Conservation (phyloP, 208 protist genomes). For the Leishmania amazonensis region DNA sequence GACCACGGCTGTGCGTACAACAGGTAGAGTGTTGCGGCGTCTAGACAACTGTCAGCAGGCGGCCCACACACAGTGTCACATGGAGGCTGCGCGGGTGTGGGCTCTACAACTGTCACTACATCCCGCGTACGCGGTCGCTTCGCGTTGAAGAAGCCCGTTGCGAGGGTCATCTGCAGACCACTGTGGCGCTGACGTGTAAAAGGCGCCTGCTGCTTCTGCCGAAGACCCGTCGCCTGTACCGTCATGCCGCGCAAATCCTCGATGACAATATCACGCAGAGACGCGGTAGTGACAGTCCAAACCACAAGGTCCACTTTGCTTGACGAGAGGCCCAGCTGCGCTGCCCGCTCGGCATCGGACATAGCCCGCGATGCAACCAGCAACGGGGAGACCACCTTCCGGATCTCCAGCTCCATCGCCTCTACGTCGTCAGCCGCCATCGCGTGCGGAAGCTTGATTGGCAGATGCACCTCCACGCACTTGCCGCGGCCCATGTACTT, state of each 20-base stretch:
- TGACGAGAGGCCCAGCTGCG: conserved; percentile 43
- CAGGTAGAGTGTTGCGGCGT: conserved; percentile 1
- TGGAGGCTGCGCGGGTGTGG: conserved; percentile 11
- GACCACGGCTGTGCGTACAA: conserved; percentile 11
- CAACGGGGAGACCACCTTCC: conserved; percentile 44
- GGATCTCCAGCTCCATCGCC: conserved; percentile 49
- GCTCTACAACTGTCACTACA: conserved; percentile 18
- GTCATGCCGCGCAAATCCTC: conserved; percentile 83
- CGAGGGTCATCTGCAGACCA: conserved; percentile 59
- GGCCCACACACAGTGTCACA: neutral
- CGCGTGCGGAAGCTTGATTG: conserved; percentile 54
- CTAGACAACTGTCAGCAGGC: neutral
- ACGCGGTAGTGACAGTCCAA: conserved; percentile 69
- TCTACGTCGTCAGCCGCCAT: conserved; percentile 38
- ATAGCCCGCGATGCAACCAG: conserved; percentile 48
- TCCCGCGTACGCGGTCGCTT: conserved; percentile 24
- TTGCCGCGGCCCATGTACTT: conserved; percentile 88
- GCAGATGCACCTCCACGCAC: conserved; percentile 81
- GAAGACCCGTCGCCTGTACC: conserved; percentile 72
- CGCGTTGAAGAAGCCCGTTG: conserved; percentile 52
- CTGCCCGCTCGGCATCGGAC: conserved; percentile 53
- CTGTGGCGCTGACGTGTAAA: conserved; percentile 18
- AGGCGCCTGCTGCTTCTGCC: conserved; percentile 19
- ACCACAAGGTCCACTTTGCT: conserved; percentile 22
- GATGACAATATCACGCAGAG: conserved; percentile 65